phyloP scores from a whole-genome alignment of 495 filamentous ascomycete species.

The Annulohypoxylon stygium region DNA sequence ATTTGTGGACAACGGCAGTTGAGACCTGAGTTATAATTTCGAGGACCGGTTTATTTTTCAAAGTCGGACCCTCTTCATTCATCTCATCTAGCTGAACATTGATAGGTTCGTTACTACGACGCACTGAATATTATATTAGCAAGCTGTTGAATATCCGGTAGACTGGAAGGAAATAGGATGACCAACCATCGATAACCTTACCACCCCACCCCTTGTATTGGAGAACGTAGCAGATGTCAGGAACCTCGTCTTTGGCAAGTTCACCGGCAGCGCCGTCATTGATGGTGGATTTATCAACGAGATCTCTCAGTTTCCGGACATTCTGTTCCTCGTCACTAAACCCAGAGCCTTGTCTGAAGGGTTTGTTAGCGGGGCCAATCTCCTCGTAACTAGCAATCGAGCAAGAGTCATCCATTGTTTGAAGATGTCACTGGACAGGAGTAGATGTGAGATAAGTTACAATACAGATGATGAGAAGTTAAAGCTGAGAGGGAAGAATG shows the following conservation, averaged over 20 bases:
- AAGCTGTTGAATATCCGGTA: background rate
- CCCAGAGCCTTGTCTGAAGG: background rate
- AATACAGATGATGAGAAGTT: background rate
- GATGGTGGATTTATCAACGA: slow-evolving; percentile 17
- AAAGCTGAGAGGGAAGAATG: background rate
- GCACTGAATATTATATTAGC: slow-evolving; percentile 35
- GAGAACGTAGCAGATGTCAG: slow-evolving; percentile 52
- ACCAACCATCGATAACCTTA: slow-evolving; percentile 49
- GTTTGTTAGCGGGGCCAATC: slow-evolving; percentile 31
- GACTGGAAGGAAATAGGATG: background rate
- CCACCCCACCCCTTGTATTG: slow-evolving; percentile 43
- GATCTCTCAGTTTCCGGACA: slow-evolving; percentile 23
- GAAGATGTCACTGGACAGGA: background rate
- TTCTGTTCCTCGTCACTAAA: slow-evolving; percentile 17
- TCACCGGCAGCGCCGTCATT: slow-evolving; percentile 18
- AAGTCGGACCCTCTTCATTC: slow-evolving; percentile 15
- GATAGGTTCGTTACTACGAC: slow-evolving; percentile 50
- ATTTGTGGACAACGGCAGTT: slow-evolving; percentile 14
- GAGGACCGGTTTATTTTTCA: slow-evolving; percentile 48
- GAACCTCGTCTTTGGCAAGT: slow-evolving; percentile 48
- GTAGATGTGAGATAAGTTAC: background rate
- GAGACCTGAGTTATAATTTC: slow-evolving; percentile 54
- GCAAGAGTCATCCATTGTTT: slow-evolving; percentile 35
- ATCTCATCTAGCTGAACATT: slow-evolving; percentile 39
- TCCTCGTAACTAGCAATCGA: slow-evolving; percentile 50